These are phyloP conservation scores for Starmerella bombicola DNA, from an alignment of 805 yeast genomes.

Conservation along the genomic window DNA sequence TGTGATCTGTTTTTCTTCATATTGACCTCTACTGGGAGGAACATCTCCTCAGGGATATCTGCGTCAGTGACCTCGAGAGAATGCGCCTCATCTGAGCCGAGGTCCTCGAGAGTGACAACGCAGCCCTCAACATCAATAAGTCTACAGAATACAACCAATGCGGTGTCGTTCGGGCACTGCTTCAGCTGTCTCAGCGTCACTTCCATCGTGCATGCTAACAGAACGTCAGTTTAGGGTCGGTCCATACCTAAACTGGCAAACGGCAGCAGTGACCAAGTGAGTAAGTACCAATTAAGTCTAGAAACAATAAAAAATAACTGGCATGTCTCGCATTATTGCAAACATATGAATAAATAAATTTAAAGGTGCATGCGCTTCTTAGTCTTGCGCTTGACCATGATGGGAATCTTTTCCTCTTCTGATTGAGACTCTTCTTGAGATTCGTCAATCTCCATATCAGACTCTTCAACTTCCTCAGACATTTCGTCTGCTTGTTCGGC, in stretches of 20 bases:
- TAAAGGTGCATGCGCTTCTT: conserved; percentile 23
- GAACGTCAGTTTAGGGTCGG: too few relatives aligned
- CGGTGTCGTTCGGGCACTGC: neutral
- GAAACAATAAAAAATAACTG: too few relatives aligned
- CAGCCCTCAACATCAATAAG: neutral
- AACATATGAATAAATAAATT: neutral
- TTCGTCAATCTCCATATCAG: conserved; percentile 34
- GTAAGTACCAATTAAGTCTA: too few relatives aligned
- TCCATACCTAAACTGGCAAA: too few relatives aligned
- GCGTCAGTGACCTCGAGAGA: neutral
- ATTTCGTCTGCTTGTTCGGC: conserved; percentile 36
- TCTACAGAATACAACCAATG: neutral
- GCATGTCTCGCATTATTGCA: too few relatives aligned
- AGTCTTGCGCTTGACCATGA: conserved; percentile 53
- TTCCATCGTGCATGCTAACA: neutral
- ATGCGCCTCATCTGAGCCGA: neutral
- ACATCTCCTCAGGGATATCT: neutral
- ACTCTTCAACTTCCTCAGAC: conserved; percentile 31
- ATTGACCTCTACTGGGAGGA: neutral
- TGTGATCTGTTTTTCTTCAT: neutral
- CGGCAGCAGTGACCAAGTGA: too few relatives aligned
- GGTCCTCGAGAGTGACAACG: neutral
- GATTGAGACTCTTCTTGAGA: conserved; percentile 22
- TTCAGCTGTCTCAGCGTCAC: neutral
- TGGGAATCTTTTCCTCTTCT: conserved; percentile 36